Conservation (phyloP, 305 asterid genomes). For the Fraxinus platypoda region DNA sequence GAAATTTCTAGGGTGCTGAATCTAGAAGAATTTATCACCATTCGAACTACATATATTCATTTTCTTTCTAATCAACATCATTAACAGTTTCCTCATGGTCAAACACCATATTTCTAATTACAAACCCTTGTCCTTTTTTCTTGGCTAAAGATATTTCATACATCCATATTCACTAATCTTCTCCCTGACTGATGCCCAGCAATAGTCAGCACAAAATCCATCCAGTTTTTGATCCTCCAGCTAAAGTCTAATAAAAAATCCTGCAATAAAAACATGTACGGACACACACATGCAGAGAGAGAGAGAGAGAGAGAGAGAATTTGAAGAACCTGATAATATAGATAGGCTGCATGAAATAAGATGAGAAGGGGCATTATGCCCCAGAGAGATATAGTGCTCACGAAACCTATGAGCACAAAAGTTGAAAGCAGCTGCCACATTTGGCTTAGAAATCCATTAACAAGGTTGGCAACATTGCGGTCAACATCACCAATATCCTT, state of each 20-base stretch:
- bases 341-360: slow-evolving; percentile 71
- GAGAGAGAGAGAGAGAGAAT: slow-evolving; percentile 23
- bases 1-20: background rate
- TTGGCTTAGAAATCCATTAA: slow-evolving; percentile 60
- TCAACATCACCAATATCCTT: slow-evolving; percentile 84
- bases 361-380: slow-evolving; percentile 87
- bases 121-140: background rate
- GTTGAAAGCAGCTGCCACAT: slow-evolving; percentile 82
- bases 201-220: background rate
- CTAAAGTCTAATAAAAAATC: background rate
- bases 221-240: background rate
- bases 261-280: background rate
- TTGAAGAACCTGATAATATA: slow-evolving; percentile 71
- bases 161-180: background rate
- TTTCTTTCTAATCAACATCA: background rate
- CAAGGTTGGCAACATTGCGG: slow-evolving; percentile 60
- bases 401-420: slow-evolving; percentile 71
- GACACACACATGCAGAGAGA: slow-evolving; percentile 12
- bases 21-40: background rate
- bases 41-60: background rate
- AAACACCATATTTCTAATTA: background rate
- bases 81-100: background rate
- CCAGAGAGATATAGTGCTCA: slow-evolving; percentile 80
- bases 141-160: background rate
- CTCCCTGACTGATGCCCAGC: background rate